phyloP scores from a whole-genome alignment of 2,329 filamentous ascomycete species.

The Cladosporium oxysporum region DNA sequence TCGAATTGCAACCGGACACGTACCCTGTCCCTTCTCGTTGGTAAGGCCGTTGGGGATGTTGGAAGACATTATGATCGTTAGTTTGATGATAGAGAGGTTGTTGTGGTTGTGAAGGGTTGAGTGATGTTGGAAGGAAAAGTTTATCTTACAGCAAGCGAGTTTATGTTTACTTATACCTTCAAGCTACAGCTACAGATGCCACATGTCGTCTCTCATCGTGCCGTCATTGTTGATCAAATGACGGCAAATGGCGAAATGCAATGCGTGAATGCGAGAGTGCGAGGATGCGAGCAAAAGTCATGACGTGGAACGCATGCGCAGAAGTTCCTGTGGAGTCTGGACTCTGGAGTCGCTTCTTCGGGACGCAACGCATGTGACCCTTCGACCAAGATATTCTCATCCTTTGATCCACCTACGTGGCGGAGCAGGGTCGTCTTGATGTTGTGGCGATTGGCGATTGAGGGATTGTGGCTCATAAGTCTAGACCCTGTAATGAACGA shows the following conservation, averaged over 20 bases:
- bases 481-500: background rate
- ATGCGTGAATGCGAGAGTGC: background rate
- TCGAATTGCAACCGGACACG: too few species aligned
- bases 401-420: background rate
- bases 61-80: background rate
- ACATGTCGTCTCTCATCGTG: background rate
- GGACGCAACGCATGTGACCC: background rate
- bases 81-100: background rate
- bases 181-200: background rate
- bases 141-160: background rate
- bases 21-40: slow-evolving; percentile 42
- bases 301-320: slow-evolving; percentile 7
- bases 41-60: background rate
- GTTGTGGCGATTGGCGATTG: background rate
- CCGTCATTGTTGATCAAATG: slow-evolving; percentile 13
- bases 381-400: background rate
- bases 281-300: slow-evolving; percentile 12
- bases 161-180: background rate
- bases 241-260: slow-evolving; percentile 2
- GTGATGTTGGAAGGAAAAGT: background rate
- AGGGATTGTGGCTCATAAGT: background rate
- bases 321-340: background rate
- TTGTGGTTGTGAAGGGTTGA: background rate
- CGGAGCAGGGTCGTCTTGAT: background rate
- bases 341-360: background rate